Base-by-base conservation (phyloP, 108 stramenopile genomes). In the Nitzschia inconspicua region DNA sequence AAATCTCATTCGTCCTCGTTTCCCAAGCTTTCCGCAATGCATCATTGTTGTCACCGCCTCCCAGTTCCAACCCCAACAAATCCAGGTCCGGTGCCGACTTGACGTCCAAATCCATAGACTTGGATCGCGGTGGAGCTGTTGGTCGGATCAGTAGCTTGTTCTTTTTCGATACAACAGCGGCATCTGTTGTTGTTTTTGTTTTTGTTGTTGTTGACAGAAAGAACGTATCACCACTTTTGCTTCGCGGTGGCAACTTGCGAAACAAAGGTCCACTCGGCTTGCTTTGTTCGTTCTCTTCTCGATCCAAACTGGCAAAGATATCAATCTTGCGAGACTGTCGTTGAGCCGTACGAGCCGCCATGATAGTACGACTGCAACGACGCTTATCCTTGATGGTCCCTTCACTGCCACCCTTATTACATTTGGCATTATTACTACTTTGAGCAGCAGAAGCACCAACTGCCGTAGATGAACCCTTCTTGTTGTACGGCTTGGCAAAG, bases 271-370 rank as follows among this genome's bases (percentile, higher is more conserved):
- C 10, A 10, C 16, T 13, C 16, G 23, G 3, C 29, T 51, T 30
- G 50, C 16, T 13, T 26, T 46, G 20, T 5, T 47, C 34, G n/a
- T 22, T 22, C 6, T 48, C 60, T 16, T 30, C 51, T 24, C 46
- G 65, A 34, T 46, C 44, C 44, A 56, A 29, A 44, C 51, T 27
- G 1, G 65, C 53, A 46, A 66, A 56, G 20, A 66, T 66, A 22
- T 55, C 50, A 18, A 14, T 43, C 32, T 66, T 66, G 35, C 65
- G 41, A 30, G 51, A 65, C 8, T 26, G 26, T n/a, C 65, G 53
- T 22, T 44, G 27, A n/a, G 53, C 32, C 13, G 24, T 3, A 7
- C 14, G 51, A 13, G 18, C 42, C 22, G 30, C 54, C 44, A 37
- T 49, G 9, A 41, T 54, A 27, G 24, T 35, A n/a, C 60, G 60